Evolutionary conservation across 2,329 filamentous ascomycete genomes (phyloP), one percentile per base, ranked within the genome.

Genomic region (Colletotrichum sp.): DNA sequence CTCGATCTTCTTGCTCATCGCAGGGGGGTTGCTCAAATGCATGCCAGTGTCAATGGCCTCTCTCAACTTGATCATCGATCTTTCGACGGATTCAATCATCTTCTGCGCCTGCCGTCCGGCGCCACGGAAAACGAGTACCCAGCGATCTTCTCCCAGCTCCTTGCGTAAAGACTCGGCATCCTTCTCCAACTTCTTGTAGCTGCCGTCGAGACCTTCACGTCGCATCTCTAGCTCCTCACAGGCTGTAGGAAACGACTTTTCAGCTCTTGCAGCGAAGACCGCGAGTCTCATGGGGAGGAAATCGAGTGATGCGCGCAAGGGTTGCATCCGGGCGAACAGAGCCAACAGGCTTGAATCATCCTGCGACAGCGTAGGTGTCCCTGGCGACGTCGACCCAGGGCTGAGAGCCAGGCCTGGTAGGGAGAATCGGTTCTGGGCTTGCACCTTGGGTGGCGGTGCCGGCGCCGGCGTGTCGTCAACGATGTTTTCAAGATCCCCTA

Each of bases 261-360:
- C 92, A 0, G 95, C 97, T 77, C 96, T 92, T 4, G 91, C 88
- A 80, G 96, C 93, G 81, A 99, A 99, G 60, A 94, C 94, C 1
- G 95, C 95, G 18, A 99, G 86, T 69, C 96, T 91, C 96, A 99
- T 99, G 2, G 97, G 97, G 26, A 99, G 86, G 81, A 99, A 99
- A 84, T 99, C 97, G 39, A 99, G 88, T 0, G 96, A 98, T 3
- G 97, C 97, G 71, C 96, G 91, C 24, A 99, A 86, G 2, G 97
- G 96, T 80, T 99, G 97, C 94, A 99, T 98, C 73, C 96, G 92
- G 7, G 97, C 97, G 84, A 99, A 98, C 15, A 99, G 88, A 4
- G 95, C 96, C 67, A 99, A 90, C 7, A 99, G 88, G 78, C 94
- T 96, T 3, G 95, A 95, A 82, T 98, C 96, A 78, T 99, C 96